Conservation (phyloP, 23 red algal species). For the Cyanidium caldarium region DNA sequence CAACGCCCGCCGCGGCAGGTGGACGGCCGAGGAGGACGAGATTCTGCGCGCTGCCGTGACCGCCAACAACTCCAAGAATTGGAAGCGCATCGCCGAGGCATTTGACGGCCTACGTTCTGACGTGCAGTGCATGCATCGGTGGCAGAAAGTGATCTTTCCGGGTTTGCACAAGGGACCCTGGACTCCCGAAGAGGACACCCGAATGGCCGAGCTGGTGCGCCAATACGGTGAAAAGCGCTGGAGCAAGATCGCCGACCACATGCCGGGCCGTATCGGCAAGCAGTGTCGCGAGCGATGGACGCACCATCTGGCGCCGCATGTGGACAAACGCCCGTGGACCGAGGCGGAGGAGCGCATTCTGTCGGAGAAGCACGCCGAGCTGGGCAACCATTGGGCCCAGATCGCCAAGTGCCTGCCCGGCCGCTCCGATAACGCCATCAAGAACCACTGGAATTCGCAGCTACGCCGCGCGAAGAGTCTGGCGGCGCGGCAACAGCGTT, state of each 20-base stretch:
- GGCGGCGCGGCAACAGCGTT: too few relatives aligned
- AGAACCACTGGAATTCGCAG: slow-evolving; percentile 99
- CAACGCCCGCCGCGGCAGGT: too few relatives aligned
- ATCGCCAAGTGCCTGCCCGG: slow-evolving; percentile 83
- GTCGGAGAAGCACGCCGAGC: slow-evolving; percentile 35
- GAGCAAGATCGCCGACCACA: slow-evolving; percentile 60
- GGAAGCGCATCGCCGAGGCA: slow-evolving; percentile 57
- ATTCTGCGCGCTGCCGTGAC: slow-evolving; percentile 45
- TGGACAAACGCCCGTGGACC: slow-evolving; percentile 85
- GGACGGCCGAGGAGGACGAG: slow-evolving; percentile 71
- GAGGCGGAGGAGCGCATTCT: slow-evolving; percentile 71
- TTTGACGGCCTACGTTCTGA: slow-evolving; percentile 46
- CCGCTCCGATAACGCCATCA: slow-evolving; percentile 88
- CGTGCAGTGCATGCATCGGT: slow-evolving; percentile 85
- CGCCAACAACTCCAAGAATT: slow-evolving; percentile 54
- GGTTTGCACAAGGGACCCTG: slow-evolving; percentile 86
- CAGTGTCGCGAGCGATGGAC: slow-evolving; percentile 97
- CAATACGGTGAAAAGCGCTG: slow-evolving; percentile 55
- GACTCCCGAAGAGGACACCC: slow-evolving; percentile 68
- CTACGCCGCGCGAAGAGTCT: too few relatives aligned
- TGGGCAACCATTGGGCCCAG: slow-evolving; percentile 89
- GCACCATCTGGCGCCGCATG: slow-evolving; percentile 72
- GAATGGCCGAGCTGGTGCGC: slow-evolving; percentile 51
- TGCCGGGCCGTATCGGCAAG: slow-evolving; percentile 83
- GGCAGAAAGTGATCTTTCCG: slow-evolving; percentile 76